phyloP scores from a whole-genome alignment of 2,329 filamentous ascomycete genomes.

The Myriangium duriaei region DNA sequence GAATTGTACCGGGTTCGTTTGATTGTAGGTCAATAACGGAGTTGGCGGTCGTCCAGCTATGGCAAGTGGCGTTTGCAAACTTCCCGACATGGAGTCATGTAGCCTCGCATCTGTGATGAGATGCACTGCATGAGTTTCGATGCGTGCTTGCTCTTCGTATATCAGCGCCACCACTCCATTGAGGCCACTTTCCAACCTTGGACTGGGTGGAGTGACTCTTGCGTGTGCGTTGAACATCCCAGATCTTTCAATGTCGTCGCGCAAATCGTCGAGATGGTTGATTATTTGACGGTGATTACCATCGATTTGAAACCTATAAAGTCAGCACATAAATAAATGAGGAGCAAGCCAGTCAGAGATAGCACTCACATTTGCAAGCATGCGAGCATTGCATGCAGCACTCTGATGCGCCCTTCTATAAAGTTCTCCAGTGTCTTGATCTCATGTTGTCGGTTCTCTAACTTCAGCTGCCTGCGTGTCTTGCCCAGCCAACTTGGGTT shows the following conservation, averaged over 20 bases:
- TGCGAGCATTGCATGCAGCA: slow-evolving; percentile 4
- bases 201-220: not conserved
- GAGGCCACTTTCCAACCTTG: no score
- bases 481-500: slow-evolving; percentile 8
- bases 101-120: no score
- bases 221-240: slow-evolving; percentile 3
- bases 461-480: slow-evolving; percentile 5
- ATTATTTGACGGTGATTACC: slow-evolving; percentile 2
- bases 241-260: not conserved
- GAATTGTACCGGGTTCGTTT: no score
- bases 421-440: slow-evolving; percentile 7
- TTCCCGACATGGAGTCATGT: no score
- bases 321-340: no score
- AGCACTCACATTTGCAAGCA: slow-evolving; percentile 7
- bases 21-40: no score
- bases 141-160: no score
- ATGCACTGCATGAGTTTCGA: no score
- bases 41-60: no score
- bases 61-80: no score
- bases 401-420: slow-evolving; percentile 7
- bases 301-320: slow-evolving; percentile 1
- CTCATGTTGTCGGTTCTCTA: slow-evolving; percentile 4
- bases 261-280: not conserved
- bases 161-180: no score
- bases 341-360: not conserved